Conservation (phyloP, 2,329 filamentous ascomycete species). For the Colletotrichum spaethianum region DNA sequence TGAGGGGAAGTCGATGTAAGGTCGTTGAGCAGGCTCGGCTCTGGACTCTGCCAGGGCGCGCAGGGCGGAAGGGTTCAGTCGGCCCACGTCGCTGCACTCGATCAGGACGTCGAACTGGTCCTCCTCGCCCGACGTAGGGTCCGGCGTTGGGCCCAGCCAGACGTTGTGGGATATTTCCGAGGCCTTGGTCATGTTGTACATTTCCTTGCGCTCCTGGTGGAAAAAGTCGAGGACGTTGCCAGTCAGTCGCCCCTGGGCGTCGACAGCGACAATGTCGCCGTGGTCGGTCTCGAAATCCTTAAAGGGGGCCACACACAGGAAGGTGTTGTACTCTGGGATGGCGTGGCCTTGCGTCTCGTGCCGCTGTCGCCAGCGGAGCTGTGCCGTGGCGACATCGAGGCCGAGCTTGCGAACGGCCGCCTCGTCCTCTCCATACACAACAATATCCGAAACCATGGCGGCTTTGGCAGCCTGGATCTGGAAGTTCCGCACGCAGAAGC, state of each 20-base stretch:
- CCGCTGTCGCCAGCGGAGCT: constrained; percentile 80
- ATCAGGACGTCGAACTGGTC: constrained; percentile 86
- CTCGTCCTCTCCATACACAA: constrained; percentile 87
- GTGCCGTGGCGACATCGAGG: constrained; percentile 81
- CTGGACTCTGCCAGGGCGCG: constrained; percentile 72
- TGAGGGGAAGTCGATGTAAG: constrained; percentile 85
- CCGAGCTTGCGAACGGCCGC: constrained; percentile 73
- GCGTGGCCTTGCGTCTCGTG: constrained; percentile 69
- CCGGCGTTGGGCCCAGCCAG: constrained; percentile 90
- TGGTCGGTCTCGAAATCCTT: constrained; percentile 79
- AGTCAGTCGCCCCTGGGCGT: constrained; percentile 79
- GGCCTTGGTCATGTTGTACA: constrained; percentile 92
- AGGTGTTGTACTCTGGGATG: constrained; percentile 85
- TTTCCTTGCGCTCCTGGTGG: constrained; percentile 89
- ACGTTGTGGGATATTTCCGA: constrained; percentile 93
- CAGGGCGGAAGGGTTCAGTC: constrained; percentile 79
- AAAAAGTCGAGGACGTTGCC: constrained; percentile 90
- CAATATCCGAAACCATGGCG: constrained; percentile 89
- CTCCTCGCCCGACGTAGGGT: constrained; percentile 72
- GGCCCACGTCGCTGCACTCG: constrained; percentile 89
- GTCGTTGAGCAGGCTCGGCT: constrained; percentile 52
- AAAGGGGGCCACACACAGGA: constrained; percentile 78
- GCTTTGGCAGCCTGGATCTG: constrained; percentile 94
- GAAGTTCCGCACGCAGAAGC: constrained; percentile 97
- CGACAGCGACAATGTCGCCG: constrained; percentile 80